Base-by-base conservation (phyloP, 805 yeast species). In the Ogataea naganishii region DNA sequence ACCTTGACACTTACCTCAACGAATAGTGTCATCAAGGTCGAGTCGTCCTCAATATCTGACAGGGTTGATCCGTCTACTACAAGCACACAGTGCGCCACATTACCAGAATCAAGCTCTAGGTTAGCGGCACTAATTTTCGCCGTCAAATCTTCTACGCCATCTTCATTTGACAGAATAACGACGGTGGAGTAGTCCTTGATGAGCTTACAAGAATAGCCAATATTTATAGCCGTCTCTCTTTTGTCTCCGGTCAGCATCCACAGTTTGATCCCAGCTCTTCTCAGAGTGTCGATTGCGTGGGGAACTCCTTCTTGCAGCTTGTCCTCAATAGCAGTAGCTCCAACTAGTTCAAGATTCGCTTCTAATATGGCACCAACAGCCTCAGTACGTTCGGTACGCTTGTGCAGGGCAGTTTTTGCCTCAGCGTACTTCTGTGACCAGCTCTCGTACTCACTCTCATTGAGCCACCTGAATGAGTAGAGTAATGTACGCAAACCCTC, bases 181-280 rank as follows among this genome's bases (percentile, higher is more conserved):
- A 92, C 83, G 0, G 94, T 81, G 0, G 96, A 85, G 49, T 81
- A 92, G 47, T 92, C 98, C 46, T 89, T 82, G 46, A 92, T 89
- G 40, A 92, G 62, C 20, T 85, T 76, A 54, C 98, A 92, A 6
- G 98, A 82, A 47, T 88, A 83, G 1, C 97, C 98, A 54, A 92
- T 89, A 48, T 86, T 92, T 37, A 92, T 86, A 2, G 99, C 99
- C 0, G 99, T 92, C 55, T 92, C 99, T 35, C 96, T 66, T 50
- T 94, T 94, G 52, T 92, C 99, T 26, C 99, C 99, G 0, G 99
- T 92, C 27, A 92, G 62, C 96, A 92, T 92, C 99, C 99, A 92
- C 65, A 92, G 58, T 46, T 80, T 84, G 34, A 92, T 85, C 3
- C 95, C 95, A 0, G 99, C 97, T 39, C 94, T 67, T 43, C 95